Conservation (phyloP, 441 rosid genomes). For the Syzygium syzygioides region DNA sequence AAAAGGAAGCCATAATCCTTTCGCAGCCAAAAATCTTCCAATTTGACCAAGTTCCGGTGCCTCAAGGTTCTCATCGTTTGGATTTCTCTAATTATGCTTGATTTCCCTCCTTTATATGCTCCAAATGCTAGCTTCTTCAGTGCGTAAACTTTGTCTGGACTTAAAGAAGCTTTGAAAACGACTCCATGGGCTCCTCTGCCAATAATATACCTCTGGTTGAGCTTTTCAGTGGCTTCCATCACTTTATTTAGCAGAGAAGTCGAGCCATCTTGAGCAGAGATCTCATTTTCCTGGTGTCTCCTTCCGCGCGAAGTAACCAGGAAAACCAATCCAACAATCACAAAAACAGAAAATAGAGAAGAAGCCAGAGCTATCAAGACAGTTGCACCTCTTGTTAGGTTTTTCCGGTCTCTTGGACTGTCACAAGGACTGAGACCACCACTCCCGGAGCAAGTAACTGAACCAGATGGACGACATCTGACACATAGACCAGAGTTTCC, state of each 20-base stretch:
- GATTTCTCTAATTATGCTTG: constrained; percentile 62
- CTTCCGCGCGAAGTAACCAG: constrained; percentile 17
- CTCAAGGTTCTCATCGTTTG: constrained; percentile 51
- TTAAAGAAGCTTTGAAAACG: constrained; percentile 47
- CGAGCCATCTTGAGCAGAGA: constrained; percentile 35
- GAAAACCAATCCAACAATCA: constrained; percentile 33
- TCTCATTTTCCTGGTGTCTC: constrained; percentile 25
- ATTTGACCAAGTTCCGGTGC: constrained; percentile 63
- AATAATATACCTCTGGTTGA: constrained; percentile 45
- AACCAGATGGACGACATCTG: constrained; percentile 21
- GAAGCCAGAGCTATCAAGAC: constrained; percentile 35
- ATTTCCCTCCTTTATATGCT: constrained; percentile 35
- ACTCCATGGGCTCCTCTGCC: constrained; percentile 78
- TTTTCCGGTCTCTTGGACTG: constrained; percentile 12
- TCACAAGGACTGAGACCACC: constrained; percentile 33
- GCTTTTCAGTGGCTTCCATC: constrained; percentile 65
- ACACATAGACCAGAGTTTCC: constrained; percentile 61
- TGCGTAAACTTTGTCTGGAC: constrained; percentile 38
- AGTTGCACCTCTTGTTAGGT: constrained; percentile 25
- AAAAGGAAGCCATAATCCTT: constrained; percentile 65
- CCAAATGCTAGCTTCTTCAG: constrained; percentile 52
- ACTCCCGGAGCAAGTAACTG: constrained; percentile 18
- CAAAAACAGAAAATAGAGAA: constrained; percentile 14
- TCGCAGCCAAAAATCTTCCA: constrained; percentile 78
- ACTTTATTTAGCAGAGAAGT: constrained; percentile 42